A percentile compares a stretch with the other conserved stretches of the same genome.
Evolutionary conservation across 2,329 filamentous ascomycete genomes (phyloP).

Genomic region (Exophiala phaeomuriformis): DNA sequence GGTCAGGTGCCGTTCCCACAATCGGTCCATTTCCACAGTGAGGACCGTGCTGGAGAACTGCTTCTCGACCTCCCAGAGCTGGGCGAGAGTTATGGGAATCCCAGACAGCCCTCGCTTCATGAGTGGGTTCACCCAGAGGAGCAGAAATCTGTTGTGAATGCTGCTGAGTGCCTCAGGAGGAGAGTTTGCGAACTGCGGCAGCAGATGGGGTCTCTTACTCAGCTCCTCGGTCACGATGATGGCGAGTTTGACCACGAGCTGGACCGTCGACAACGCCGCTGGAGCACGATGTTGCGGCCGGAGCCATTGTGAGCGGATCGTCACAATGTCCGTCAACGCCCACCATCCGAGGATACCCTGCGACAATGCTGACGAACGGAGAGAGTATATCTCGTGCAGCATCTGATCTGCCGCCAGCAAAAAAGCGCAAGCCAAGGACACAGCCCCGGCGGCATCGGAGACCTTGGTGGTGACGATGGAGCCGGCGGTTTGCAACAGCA

Average conservation of each 20-base stretch:
- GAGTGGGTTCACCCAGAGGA: constrained; percentile 50
- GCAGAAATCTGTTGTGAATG: constrained; percentile 44
- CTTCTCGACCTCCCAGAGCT: constrained; percentile 42
- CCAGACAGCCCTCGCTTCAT: constrained; percentile 45
- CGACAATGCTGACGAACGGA: too few species aligned
- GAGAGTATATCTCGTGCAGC: too few species aligned
- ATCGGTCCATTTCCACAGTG: constrained; percentile 36
- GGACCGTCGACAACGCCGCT: constrained; percentile 35
- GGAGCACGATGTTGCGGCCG: constrained; percentile 32
- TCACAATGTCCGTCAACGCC: constrained; percentile 32
- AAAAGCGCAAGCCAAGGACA: too few species aligned
- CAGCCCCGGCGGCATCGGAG: too few species aligned
- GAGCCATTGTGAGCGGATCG: constrained; percentile 2
- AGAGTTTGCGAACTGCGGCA: constrained; percentile 34
- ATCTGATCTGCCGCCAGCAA: too few species aligned
- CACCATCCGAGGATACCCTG: too few species aligned
- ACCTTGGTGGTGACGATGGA: too few species aligned
- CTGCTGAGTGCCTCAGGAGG: constrained; percentile 49
- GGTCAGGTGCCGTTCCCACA: constrained; percentile 25
- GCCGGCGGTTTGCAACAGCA: too few species aligned
- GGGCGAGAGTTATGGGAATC: constrained; percentile 39
- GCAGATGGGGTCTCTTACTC: constrained; percentile 40
- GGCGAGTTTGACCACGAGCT: constrained; percentile 38
- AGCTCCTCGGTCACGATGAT: constrained; percentile 41
- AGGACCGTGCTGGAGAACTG: constrained; percentile 39